A percentile compares a stretch with the other conserved stretches of the same genome.
Evolutionary conservation across 2,329 filamentous ascomycete genomes (phyloP).

Genomic region (Hypoxylon sp.): DNA sequence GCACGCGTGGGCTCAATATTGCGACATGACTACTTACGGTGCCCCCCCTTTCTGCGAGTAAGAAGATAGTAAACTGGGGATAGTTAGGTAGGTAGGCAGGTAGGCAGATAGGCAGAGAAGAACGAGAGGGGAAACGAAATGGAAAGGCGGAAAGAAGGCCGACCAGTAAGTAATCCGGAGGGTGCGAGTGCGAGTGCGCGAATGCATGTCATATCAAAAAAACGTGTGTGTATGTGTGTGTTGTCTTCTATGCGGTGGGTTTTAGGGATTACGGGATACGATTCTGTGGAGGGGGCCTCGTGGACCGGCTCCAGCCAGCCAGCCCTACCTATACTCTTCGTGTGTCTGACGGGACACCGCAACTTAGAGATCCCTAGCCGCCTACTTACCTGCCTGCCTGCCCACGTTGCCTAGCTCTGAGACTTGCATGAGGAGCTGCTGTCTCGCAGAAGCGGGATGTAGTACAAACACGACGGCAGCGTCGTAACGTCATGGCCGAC

Average conservation of each 20-base stretch:
- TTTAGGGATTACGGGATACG: not conserved
- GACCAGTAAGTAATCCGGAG: not conserved
- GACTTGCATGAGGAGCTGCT: not conserved
- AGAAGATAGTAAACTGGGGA: conserved; percentile 9
- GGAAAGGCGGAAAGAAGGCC: not conserved
- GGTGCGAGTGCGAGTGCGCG: not conserved
- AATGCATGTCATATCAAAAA: not conserved
- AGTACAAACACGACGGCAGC: conserved; percentile 8
- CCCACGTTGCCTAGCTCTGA: not conserved
- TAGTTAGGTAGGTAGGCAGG: conserved; percentile 13
- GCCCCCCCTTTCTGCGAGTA: conserved; percentile 6
- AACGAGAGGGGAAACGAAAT: not conserved
- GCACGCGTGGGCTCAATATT: conserved; percentile 36
- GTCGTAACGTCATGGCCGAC: conserved; percentile 10
- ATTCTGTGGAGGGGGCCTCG: not conserved
- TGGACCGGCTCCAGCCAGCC: not conserved
- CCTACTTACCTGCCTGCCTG: conserved; percentile 4
- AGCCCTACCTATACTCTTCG: conserved; percentile 14
- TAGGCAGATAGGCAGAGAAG: conserved; percentile 18
- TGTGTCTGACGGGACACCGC: conserved; percentile 5
- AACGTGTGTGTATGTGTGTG: not conserved
- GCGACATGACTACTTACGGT: conserved; percentile 17
- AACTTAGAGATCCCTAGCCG: not conserved
- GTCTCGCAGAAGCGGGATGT: conserved; percentile 20
- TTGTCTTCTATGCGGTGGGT: not conserved